Base-by-base conservation (phyloP, 73 alveolate genomes). In the Stentor roeselii region DNA sequence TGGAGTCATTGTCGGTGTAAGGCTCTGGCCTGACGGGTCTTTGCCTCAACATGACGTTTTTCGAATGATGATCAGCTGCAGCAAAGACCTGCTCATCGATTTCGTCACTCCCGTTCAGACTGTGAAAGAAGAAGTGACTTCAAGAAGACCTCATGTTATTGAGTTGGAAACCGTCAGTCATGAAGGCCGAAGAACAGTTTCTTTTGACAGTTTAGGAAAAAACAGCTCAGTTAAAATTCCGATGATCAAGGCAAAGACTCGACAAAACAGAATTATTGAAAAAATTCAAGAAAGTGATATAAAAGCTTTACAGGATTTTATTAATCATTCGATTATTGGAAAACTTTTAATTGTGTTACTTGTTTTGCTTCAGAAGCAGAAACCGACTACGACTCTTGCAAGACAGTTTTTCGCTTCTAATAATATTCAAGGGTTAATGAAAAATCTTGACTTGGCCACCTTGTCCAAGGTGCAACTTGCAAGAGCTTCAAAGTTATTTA, bases 231-330 rank as follows among this genome's bases (percentile, higher is more conserved):
- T 27, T 21, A 0, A 32, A 32, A 36, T 67, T 21, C 42, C 11
- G 21, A 27, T 67, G n/a, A 32, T 27, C 34, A 67, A n/a, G 14
- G 80, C n/a, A 21, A 67, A 67, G 34, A n/a, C 0, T 14, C 21
- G 34, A 34, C 80, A 27, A 0, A 21, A 30, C 21, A 67, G 37
- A 30, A 32, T 67, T 21, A n/a, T 67, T 21, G 21, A 14, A 30
- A 67, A 34, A 34, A 67, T 67, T 67, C 0, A 21, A 30, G 80
- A 67, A 21, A n/a, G n/a, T n/a, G 80, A 67, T 27, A 67, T 67
- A 0, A 67, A 67, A 32, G 41, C n/a, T 21, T 32, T 67, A 40
- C 11, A 32, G 14, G 80, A 67, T 1, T 67, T 21, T 67, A 67
- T 67, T 21, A 21, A 67, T 34, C 80, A 67, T 67, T 21, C 37